These are phyloP conservation scores for Rosa hybrid DNA, from an alignment of 331 rosid genomes.

Conservation along the genomic window DNA sequence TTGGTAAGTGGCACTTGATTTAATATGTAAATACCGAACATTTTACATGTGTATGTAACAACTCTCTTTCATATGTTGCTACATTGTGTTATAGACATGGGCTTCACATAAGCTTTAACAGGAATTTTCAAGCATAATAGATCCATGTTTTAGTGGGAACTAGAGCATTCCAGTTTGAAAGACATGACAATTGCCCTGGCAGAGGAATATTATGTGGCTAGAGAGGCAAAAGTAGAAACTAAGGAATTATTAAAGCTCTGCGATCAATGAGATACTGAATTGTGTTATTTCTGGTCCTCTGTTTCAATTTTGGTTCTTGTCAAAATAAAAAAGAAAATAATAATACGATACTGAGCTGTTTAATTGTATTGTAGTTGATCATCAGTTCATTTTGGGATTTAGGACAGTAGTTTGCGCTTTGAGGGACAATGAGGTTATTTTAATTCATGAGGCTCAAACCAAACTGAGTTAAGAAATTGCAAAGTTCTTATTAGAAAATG, in stretches of 20 bases:
- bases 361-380: not conserved
- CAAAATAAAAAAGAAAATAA: no score
- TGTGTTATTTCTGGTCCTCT: no score
- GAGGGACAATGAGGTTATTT: not conserved
- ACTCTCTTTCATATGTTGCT: not conserved
- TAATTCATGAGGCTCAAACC: not conserved
- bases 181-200: not conserved
- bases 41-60: not conserved
- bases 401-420: not conserved
- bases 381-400: not conserved
- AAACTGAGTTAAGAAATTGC: not conserved
- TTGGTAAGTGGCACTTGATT: constrained; percentile 57
- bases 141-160: not conserved
- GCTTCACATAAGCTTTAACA: not conserved
- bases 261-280: no score
- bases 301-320: no score
- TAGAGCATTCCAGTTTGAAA: not conserved
- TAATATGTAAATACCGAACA: not conserved
- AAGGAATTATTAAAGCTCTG: no score
- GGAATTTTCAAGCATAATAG: not conserved
- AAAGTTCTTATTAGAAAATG: not conserved
- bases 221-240: no score
- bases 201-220: not conserved
- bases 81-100: constrained; percentile 2
- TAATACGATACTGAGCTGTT: not conserved